These are phyloP conservation scores for Plasmodium vivax DNA, from an alignment of 169 alveolate genomes.

Conservation along the genomic window DNA sequence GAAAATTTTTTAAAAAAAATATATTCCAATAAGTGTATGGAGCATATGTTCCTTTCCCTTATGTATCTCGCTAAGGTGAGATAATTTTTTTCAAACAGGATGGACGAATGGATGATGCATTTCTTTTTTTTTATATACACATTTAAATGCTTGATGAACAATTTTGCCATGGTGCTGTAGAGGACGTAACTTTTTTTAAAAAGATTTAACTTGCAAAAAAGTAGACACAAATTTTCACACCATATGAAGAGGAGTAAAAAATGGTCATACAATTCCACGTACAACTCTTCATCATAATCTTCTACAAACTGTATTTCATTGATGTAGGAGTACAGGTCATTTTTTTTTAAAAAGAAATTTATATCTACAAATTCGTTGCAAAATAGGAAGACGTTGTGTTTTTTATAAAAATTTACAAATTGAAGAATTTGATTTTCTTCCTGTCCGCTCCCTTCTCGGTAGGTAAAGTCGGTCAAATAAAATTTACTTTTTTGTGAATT, in stretches of 20 bases:
- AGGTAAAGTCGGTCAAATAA: background rate
- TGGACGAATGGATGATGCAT: conserved; percentile 58
- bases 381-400: conserved; percentile 48
- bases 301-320: conserved; percentile 29
- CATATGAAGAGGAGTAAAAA: conserved; percentile 58
- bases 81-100: conserved; percentile 66
- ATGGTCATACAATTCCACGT: conserved; percentile 52
- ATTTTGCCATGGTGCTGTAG: conserved; percentile 27
- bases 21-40: conserved; percentile 64
- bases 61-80: conserved; percentile 60
- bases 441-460: background rate
- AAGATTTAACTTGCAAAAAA: conserved; percentile 36
- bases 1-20: conserved; percentile 70
- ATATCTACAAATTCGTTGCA: conserved; percentile 57
- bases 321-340: conserved; percentile 20
- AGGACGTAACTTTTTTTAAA: conserved; percentile 49
- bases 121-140: conserved; percentile 65
- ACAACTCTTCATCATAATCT: conserved; percentile 62
- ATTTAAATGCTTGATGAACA: conserved; percentile 41
- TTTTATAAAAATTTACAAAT: conserved; percentile 47
- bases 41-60: conserved; percentile 63
- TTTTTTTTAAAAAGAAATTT: conserved; percentile 28
- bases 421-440: background rate
- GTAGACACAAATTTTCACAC: conserved; percentile 43
- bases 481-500: conserved; percentile 7